Conservation (phyloP, 108 stramenopile genomes). For the Cyclostephanos tholiformis region DNA sequence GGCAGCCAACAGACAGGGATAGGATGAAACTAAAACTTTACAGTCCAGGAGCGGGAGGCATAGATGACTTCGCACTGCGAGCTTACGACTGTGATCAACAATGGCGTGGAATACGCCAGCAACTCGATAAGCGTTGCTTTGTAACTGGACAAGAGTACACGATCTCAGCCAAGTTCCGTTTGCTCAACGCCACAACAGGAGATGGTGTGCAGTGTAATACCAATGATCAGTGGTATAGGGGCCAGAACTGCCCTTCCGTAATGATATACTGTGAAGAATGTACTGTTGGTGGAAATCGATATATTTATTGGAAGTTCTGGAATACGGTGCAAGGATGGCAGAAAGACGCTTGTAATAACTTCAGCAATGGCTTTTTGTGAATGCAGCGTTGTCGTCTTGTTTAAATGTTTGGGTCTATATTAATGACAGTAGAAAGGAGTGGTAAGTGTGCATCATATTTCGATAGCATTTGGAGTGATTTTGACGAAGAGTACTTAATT, state of each 20-base stretch:
- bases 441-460: conserved; percentile 9
- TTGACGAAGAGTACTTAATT: background rate
- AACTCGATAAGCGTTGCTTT: conserved; percentile 48
- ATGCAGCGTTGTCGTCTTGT: conserved; percentile 39
- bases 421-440: conserved; percentile 31
- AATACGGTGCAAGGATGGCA: conserved; percentile 34
- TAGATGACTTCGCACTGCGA: conserved; percentile 35
- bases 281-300: background rate
- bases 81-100: conserved; percentile 25
- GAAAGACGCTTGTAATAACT: conserved; percentile 41
- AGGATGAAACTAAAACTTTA: conserved; percentile 18
- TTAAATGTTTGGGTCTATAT: conserved; percentile 27
- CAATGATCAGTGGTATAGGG: conserved; percentile 20
- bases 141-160: conserved; percentile 31
- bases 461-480: background rate
- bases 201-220: conserved; percentile 37
- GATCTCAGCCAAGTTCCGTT: conserved; percentile 44
- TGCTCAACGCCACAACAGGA: conserved; percentile 30
- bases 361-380: conserved; percentile 29
- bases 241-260: conserved; percentile 44
- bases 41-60: conserved; percentile 22
- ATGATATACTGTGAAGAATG: conserved; percentile 40
- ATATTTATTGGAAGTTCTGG: conserved; percentile 38
- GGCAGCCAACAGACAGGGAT: conserved; percentile 34
- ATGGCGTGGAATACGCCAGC: conserved; percentile 34